A percentile compares a stretch with the other conserved stretches of the same genome.
Evolutionary conservation across 306 rosid genomes (phyloP).

Genomic region (Dryas alaskensis): DNA sequence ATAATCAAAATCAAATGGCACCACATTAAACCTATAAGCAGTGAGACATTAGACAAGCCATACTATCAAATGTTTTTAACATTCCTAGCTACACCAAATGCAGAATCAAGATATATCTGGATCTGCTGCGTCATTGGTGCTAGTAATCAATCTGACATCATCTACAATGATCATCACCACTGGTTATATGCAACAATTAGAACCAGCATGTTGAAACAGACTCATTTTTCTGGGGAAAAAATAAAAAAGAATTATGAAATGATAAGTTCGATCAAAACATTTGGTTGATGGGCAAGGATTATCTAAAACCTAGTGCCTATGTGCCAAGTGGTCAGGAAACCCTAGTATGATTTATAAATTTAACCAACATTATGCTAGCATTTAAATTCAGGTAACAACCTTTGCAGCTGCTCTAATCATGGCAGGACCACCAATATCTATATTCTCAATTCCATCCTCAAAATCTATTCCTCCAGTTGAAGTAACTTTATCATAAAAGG

Average conservation of each 20-base stretch:
- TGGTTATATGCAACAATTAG: background rate
- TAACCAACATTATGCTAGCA: background rate
- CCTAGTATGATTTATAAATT: background rate
- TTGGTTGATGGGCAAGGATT: background rate
- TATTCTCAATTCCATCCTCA: slow-evolving; percentile 93
- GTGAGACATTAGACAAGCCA: background rate
- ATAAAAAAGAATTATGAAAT: too few relatives aligned
- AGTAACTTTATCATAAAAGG: slow-evolving; percentile 83
- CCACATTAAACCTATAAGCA: background rate
- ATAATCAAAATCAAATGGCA: background rate
- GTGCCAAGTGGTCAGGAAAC: background rate
- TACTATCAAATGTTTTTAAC: background rate
- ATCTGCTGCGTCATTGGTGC: background rate
- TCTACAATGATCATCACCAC: background rate
- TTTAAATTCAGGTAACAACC: slow-evolving; percentile 43
- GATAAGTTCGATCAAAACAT: background rate
- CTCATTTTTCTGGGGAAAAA: background rate
- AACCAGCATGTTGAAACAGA: background rate
- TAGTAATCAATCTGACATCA: too few relatives aligned
- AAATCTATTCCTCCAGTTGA: slow-evolving; percentile 63
- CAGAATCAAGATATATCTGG: background rate
- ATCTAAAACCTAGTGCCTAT: background rate
- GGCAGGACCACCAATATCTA: slow-evolving; percentile 96
- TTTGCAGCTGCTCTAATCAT: slow-evolving; percentile 98
- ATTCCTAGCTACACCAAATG: background rate